Base-by-base conservation (phyloP, 176 grass and related monocot genomes). In the Hordeum marinum region DNA sequence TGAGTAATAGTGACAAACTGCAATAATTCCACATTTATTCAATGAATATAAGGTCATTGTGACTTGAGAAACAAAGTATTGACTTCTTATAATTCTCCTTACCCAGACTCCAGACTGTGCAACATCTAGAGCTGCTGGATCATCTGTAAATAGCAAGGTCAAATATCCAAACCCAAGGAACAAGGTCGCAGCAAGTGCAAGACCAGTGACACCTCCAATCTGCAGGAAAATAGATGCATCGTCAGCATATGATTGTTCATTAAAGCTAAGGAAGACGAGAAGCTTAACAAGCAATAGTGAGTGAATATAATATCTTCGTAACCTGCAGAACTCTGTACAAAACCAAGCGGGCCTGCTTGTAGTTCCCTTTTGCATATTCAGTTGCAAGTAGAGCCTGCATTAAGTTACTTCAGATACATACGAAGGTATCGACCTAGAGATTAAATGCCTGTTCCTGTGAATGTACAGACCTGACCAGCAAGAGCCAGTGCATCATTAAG, bases 1-100 rank as follows among this genome's bases (percentile, higher is more conserved):
- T 98, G 96, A 59, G 96, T 95, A 90, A 98, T 29, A 31, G 91
- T 67, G 60, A 98, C 93, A 84, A 98, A 98, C 95, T 98, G 95
- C 87, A 88, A 75, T 12, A 29, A 76, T 21, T 73, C 63, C 52
- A 88, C 15, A 85, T 35, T 69, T 54, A 2, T 65, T 9, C 43
- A 15, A 5, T 75, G 72, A 52, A 68, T 7, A 57, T 15, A 78
- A 66, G 5, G 9, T 42, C 11, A 23, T 39, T 54, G 42, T 24
- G 21, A 87, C 25, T 84, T 41, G 17, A 55, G n/a, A 79, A 82
- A 80, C 0, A 8, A 88, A 76, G 18, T n/a, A 24, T 77, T 10
- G 12, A 59, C 62, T 46, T 39, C 18, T 52, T 7, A 39, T 34
- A 84, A 60, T 76, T 77, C 24, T 65, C 23, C 58, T 92, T 93